A percentile compares a stretch with the other conserved stretches of the same genome.
These are phyloP conservation scores for Saccharomyces uvarum DNA, from an alignment of 1,139 yeast species.

Conservation along the genomic window DNA sequence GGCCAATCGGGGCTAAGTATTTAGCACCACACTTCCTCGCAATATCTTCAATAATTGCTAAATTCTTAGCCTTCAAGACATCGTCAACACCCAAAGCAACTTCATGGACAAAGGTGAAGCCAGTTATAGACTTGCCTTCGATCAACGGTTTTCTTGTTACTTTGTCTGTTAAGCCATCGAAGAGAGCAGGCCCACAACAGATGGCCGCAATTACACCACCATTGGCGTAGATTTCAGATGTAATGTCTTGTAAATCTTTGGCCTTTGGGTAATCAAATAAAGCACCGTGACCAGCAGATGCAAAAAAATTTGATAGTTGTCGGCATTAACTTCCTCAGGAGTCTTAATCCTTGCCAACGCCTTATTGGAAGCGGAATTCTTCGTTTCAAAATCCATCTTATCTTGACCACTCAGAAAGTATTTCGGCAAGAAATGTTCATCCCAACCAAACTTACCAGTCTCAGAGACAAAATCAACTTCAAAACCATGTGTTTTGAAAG, in stretches of 20 bases:
- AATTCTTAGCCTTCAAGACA: slow-evolving; percentile 33
- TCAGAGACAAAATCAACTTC: slow-evolving; percentile 53
- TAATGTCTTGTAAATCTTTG: slow-evolving; percentile 39
- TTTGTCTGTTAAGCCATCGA: slow-evolving; percentile 40
- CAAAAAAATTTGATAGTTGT: slow-evolving; percentile 49
- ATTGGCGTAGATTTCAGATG: slow-evolving; percentile 40
- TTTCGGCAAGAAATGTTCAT: slow-evolving; percentile 42
- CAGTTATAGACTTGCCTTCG: slow-evolving; percentile 50
- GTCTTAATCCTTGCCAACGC: slow-evolving; percentile 30
- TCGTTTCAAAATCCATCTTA: slow-evolving; percentile 34
- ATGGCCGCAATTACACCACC: slow-evolving; percentile 56
- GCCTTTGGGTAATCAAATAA: slow-evolving; percentile 51
- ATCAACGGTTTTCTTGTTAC: slow-evolving; percentile 40
- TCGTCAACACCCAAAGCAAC: slow-evolving; percentile 35
- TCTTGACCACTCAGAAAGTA: slow-evolving; percentile 42
- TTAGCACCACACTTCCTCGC: slow-evolving; percentile 38
- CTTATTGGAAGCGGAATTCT: slow-evolving; percentile 36
- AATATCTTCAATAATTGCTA: slow-evolving; percentile 35
- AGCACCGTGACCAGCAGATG: slow-evolving; percentile 63
- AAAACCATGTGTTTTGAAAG: slow-evolving; percentile 40
- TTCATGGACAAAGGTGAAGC: slow-evolving; percentile 55
- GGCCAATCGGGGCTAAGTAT: slow-evolving; percentile 40
- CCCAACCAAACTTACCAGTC: slow-evolving; percentile 47
- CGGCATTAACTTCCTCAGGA: slow-evolving; percentile 35
- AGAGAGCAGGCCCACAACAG: slow-evolving; percentile 59